phyloP scores from a whole-genome alignment of 73 alveolate species.

The Stentor roeselii region DNA sequence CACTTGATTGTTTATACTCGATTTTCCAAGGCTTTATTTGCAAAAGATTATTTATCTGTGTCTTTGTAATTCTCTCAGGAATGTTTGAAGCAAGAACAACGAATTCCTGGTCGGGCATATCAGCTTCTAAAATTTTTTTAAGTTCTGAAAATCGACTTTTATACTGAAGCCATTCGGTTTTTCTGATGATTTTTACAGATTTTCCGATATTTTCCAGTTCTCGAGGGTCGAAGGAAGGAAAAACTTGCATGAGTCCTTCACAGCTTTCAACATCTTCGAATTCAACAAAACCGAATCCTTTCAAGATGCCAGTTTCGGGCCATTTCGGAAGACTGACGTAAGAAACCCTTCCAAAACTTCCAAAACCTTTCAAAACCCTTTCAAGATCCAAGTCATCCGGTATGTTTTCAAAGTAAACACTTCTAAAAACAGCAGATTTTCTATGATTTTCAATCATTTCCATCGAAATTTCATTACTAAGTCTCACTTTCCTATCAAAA shows the following conservation, averaged over 20 bases:
- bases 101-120: background rate
- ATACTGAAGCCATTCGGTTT: background rate
- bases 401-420: background rate
- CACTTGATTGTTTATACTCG: background rate
- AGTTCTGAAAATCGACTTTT: background rate
- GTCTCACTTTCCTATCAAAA: background rate
- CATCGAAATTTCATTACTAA: background rate
- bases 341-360: background rate
- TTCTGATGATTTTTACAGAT: background rate
- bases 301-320: background rate
- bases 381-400: background rate
- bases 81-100: background rate
- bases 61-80: background rate
- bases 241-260: background rate
- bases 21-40: background rate
- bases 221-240: background rate
- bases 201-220: background rate
- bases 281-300: background rate
- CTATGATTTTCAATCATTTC: background rate
- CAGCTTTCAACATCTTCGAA: background rate
- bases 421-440: background rate
- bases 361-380: background rate
- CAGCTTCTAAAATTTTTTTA: background rate
- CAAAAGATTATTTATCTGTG: background rate
- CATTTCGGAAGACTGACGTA: background rate